Conservation (phyloP, 2,329 filamentous ascomycete species). For the Talaromyces atroroseus region DNA sequence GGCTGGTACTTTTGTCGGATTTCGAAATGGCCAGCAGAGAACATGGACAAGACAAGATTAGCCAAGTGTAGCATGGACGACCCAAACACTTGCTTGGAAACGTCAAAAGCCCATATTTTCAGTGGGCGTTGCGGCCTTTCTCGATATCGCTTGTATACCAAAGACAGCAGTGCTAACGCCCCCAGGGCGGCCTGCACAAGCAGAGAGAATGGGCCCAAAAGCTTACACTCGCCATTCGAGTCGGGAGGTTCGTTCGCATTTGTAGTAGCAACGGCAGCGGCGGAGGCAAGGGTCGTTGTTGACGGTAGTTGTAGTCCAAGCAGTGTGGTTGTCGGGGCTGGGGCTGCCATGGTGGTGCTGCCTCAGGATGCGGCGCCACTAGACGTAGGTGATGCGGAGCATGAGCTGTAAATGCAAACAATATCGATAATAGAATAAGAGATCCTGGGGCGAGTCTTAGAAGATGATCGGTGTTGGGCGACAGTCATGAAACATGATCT, state of each 20-base stretch:
- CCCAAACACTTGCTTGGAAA: conserved; percentile 93
- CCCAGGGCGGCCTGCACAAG: conserved; percentile 85
- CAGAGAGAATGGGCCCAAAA: conserved; percentile 86
- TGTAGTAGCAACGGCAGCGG: neutral
- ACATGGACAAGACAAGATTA: conserved; percentile 94
- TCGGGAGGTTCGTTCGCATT: conserved; percentile 33
- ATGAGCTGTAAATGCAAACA: neutral
- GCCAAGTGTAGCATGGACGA: conserved; percentile 85
- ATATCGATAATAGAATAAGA: neutral
- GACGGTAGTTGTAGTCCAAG: neutral
- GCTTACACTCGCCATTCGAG: conserved; percentile 68
- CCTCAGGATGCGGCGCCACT: conserved; percentile 9
- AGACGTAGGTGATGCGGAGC: neutral
- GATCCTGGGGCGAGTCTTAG: too few relatives aligned
- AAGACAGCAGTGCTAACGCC: conserved; percentile 70
- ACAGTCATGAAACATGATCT: neutral
- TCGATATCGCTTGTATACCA: conserved; percentile 90
- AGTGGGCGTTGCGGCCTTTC: conserved; percentile 86
- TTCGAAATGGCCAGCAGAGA: conserved; percentile 76
- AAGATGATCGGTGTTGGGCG: too few relatives aligned
- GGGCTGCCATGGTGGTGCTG: neutral
- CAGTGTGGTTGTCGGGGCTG: conserved; percentile 1
- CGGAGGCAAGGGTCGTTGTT: neutral
- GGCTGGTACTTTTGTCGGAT: conserved; percentile 55
- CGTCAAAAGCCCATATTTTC: conserved; percentile 98